Percentiles rank a stretch among this genome's conserved stretches.
Conservation (phyloP, 768 basidiomycete genomes). For the Amanita thiersii region DNA sequence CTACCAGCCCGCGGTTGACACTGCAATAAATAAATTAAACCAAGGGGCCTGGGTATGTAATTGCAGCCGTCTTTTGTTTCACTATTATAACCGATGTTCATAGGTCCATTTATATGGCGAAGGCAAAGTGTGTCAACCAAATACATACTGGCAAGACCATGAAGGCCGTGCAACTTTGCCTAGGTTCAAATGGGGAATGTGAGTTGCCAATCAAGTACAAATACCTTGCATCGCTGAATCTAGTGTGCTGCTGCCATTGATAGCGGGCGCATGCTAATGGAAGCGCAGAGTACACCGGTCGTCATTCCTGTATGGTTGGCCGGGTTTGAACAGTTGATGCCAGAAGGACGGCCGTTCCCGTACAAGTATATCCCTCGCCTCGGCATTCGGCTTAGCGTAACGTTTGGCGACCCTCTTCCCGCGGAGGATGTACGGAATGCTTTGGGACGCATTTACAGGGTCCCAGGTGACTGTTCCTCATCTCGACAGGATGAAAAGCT, state of each 20-base stretch:
- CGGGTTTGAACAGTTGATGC: conserved; percentile 84
- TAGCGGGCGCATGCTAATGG: conserved; percentile 79
- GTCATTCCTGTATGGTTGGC: conserved; percentile 94
- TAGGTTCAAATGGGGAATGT: conserved; percentile 96
- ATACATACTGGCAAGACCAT: conserved; percentile 32
- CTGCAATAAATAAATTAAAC: conserved; percentile 75
- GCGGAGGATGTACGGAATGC: conserved; percentile 23
- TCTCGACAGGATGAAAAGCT: background rate
- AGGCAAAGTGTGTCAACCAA: conserved; percentile 77
- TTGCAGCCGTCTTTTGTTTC: background rate
- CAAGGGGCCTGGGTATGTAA: conserved; percentile 75
- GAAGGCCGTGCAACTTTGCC: conserved; percentile 44
- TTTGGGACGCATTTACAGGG: conserved; percentile 5
- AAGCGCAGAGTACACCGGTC: conserved; percentile 48
- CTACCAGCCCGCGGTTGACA: conserved; percentile 79
- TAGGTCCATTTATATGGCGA: conserved; percentile 90
- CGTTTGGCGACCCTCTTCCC: conserved; percentile 72
- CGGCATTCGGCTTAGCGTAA: conserved; percentile 59
- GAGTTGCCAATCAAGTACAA: conserved; percentile 25
- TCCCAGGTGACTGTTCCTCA: background rate
- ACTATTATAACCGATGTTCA: conserved; percentile 1
- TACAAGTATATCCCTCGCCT: conserved; percentile 62
- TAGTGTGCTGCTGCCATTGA: conserved; percentile 1
- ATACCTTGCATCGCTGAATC: background rate
- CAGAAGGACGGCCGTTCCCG: conserved; percentile 72